phyloP scores from a whole-genome alignment of 805 yeast species.

The Alloascoidea hylecoeti region DNA sequence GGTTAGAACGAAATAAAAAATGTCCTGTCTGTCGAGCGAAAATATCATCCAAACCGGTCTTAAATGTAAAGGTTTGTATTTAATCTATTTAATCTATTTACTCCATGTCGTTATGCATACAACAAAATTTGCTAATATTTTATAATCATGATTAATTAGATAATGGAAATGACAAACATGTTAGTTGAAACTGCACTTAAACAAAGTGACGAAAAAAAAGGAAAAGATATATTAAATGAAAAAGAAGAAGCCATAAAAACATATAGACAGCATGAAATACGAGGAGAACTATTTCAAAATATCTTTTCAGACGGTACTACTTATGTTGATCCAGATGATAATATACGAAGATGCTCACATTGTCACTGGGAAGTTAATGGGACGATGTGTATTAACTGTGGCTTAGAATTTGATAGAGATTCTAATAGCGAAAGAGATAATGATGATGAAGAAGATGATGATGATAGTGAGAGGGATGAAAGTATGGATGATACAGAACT shows the following conservation, averaged over 20 bases:
- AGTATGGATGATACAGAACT: background rate
- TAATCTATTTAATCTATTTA: too few species aligned
- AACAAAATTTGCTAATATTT: too few species aligned
- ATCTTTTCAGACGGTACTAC: constrained; percentile 25
- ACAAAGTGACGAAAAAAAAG: background rate
- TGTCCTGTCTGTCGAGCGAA: constrained; percentile 57
- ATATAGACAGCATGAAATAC: background rate
- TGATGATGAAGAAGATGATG: background rate
- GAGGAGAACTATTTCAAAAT: too few species aligned
- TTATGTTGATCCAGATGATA: constrained; percentile 48
- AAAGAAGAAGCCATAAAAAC: background rate
- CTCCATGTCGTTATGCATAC: too few species aligned
- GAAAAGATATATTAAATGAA: background rate
- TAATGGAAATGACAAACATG: background rate
- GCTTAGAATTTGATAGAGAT: constrained; percentile 14
- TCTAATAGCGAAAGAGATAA: background rate
- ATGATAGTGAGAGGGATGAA: background rate
- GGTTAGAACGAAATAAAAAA: constrained; percentile 43
- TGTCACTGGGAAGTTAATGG: constrained; percentile 78
- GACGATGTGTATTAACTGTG: constrained; percentile 53
- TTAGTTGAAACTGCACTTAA: background rate
- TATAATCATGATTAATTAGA: too few species aligned
- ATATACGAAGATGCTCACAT: constrained; percentile 58
- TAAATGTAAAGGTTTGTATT: constrained; percentile 13
- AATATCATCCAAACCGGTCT: constrained; percentile 32